Conservation (phyloP, 495 filamentous ascomycete species). For the Tuber borchii region DNA sequence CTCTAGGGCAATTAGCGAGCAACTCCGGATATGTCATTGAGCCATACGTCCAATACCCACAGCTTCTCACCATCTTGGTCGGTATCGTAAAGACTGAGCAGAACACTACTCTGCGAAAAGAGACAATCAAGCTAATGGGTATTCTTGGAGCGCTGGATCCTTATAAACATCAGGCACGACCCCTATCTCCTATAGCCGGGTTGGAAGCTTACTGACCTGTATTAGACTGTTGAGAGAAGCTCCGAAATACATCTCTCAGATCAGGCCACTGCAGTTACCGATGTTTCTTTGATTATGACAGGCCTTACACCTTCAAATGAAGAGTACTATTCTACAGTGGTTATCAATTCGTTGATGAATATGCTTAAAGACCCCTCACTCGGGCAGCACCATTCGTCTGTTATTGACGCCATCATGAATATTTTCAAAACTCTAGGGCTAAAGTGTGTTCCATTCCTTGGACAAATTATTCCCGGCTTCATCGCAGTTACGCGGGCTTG, state of each 20-base stretch:
- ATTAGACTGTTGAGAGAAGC: slow-evolving; percentile 36
- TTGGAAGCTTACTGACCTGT: background rate
- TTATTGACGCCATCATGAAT: slow-evolving; percentile 98
- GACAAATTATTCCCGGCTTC: slow-evolving; percentile 89
- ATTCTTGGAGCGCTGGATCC: slow-evolving; percentile 94
- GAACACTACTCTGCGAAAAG: slow-evolving; percentile 69
- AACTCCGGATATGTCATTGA: slow-evolving; percentile 97
- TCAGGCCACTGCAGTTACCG: slow-evolving; percentile 62
- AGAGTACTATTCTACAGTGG: slow-evolving; percentile 96
- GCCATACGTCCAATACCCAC: slow-evolving; percentile 88
- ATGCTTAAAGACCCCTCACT: slow-evolving; percentile 85
- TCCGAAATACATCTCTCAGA: slow-evolving; percentile 38
- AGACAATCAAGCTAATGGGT: slow-evolving; percentile 92
- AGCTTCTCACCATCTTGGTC: slow-evolving; percentile 83
- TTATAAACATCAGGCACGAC: slow-evolving; percentile 72
- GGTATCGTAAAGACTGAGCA: slow-evolving; percentile 90
- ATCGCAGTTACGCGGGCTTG: slow-evolving; percentile 75
- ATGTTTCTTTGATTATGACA: slow-evolving; percentile 96
- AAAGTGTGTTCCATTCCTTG: slow-evolving; percentile 90
- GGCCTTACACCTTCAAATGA: slow-evolving; percentile 94
- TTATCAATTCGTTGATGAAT: slow-evolving; percentile 87
- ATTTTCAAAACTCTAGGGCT: slow-evolving; percentile 93
- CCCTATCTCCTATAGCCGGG: slow-evolving; percentile 47
- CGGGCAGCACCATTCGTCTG: slow-evolving; percentile 79
- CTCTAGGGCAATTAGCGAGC: slow-evolving; percentile 83